phyloP scores from a whole-genome alignment of 2,329 filamentous ascomycete genomes.

The Sporothrix curviconia region DNA sequence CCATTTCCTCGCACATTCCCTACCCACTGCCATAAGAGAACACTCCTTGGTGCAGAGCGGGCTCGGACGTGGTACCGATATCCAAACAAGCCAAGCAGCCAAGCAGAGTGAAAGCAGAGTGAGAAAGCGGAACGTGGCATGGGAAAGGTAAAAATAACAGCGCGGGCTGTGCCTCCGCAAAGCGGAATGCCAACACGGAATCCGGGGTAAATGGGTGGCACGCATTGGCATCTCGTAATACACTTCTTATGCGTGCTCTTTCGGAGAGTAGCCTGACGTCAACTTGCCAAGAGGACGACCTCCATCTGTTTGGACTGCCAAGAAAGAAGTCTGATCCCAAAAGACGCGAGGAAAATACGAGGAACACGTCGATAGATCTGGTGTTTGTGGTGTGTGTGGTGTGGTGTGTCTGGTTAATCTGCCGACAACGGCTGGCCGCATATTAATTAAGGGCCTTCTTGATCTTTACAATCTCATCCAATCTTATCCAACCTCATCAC shows the following conservation, averaged over 20 bases:
- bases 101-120: neutral
- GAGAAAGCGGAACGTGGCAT: neutral
- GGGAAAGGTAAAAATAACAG: neutral
- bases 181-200: no score
- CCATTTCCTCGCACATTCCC: no score
- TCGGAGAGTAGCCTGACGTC: neutral
- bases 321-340: no score
- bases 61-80: neutral
- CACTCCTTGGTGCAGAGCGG: no score
- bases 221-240: no score
- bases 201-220: constrained; percentile 1
- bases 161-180: neutral
- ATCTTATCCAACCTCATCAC: no score
- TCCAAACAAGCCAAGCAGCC: neutral
- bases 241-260: no score
- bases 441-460: constrained; percentile 2
- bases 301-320: no score
- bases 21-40: no score
- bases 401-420: neutral
- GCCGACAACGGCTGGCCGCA: neutral
- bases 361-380: neutral
- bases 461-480: no score
- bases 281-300: neutral
- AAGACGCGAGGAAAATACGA: no score
- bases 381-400: neutral